phyloP scores from a whole-genome alignment of 441 rosid genomes.

The Gossypium davidsonii region DNA sequence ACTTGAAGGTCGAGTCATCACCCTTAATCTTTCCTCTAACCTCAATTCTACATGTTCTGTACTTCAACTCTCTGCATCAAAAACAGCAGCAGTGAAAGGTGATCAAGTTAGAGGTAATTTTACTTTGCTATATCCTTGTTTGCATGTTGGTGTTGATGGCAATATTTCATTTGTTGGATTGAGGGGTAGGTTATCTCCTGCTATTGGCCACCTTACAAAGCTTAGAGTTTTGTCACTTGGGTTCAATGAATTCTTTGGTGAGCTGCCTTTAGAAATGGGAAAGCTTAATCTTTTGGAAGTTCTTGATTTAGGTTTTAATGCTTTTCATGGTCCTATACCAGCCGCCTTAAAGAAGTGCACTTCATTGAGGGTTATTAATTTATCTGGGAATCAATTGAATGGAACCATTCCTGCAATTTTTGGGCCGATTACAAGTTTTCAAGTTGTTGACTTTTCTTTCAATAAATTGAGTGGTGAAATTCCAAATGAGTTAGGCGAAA shows the following conservation, averaged over 20 bases:
- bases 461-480: constrained; percentile 42
- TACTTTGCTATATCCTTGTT: constrained; percentile 34
- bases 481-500: constrained; percentile 35
- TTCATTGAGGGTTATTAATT: constrained; percentile 12
- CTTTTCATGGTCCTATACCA: constrained; percentile 1
- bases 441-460: constrained; percentile 48
- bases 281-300: constrained; percentile 46
- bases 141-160: constrained; percentile 38
- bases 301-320: constrained; percentile 33
- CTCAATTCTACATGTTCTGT: constrained; percentile 15
- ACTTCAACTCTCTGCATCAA: constrained; percentile 23
- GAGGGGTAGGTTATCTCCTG: constrained; percentile 42
- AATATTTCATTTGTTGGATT: constrained; percentile 29
- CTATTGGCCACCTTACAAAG: constrained; percentile 36
- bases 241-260: constrained; percentile 40
- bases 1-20: constrained; percentile 31
- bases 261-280: constrained; percentile 45
- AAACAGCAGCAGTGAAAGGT: background rate
- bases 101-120: constrained; percentile 19
- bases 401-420: constrained; percentile 39
- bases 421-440: constrained; percentile 33
- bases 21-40: constrained; percentile 42
- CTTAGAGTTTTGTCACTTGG: constrained; percentile 53
- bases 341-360: background rate
- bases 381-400: constrained; percentile 43